Conservation (phyloP, 768 basidiomycete genomes). For the Tricholoma terreum region DNA sequence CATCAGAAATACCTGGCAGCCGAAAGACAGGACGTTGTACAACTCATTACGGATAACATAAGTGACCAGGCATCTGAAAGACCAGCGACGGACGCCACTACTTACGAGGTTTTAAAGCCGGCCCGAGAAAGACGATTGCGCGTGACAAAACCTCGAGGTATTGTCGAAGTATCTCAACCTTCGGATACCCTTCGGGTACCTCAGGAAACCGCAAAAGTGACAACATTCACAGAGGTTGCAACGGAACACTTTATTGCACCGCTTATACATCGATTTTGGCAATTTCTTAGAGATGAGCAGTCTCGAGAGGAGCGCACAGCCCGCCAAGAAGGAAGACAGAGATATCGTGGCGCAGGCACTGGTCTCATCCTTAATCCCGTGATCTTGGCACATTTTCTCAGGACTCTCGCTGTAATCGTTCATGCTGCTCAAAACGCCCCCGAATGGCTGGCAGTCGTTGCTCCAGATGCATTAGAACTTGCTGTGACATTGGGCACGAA, state of each 20-base stretch:
- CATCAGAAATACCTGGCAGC: conserved; percentile 65
- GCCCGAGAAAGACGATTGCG: conserved; percentile 74
- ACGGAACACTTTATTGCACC: conserved; percentile 89
- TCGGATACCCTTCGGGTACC: conserved; percentile 1
- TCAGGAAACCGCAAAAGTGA: conserved; percentile 14
- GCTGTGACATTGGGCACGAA: conserved; percentile 75
- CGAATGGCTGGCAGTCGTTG: conserved; percentile 78
- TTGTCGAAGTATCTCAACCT: conserved; percentile 40
- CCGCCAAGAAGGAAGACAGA: conserved; percentile 47
- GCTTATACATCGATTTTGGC: conserved; percentile 91
- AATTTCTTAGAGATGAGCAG: conserved; percentile 85
- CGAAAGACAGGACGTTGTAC: conserved; percentile 43
- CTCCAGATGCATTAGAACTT: conserved; percentile 80
- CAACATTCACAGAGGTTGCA: conserved; percentile 66
- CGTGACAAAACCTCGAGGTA: conserved; percentile 46
- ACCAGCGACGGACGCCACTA: conserved; percentile 50
- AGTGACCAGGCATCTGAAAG: conserved; percentile 61
- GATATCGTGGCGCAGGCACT: conserved; percentile 72
- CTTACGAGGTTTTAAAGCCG: conserved; percentile 56
- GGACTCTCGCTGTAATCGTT: conserved; percentile 73
- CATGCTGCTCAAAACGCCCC: conserved; percentile 80
- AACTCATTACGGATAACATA: conserved; percentile 59
- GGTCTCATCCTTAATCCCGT: conserved; percentile 80
- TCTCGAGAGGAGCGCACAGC: conserved; percentile 69
- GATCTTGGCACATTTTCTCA: conserved; percentile 71